A percentile compares a stretch with the other conserved stretches of the same genome.
Conservation (phyloP, 2,329 filamentous ascomycete genomes). For the Tolypocladium tundrense region DNA sequence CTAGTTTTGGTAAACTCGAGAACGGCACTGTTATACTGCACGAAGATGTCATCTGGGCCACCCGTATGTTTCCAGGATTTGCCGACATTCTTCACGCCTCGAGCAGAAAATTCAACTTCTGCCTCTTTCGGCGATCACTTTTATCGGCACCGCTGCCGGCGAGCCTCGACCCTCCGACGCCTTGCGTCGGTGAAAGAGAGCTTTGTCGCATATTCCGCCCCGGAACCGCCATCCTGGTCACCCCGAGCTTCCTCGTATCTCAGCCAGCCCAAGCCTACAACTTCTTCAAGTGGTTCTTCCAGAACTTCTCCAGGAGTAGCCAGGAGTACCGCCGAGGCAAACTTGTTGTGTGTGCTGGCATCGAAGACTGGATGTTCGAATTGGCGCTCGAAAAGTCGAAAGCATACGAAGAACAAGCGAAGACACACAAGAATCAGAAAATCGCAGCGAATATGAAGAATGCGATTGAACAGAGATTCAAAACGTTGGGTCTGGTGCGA, state of each 20-base stretch:
- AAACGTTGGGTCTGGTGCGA: constrained; percentile 11
- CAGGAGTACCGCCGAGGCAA: constrained; percentile 8
- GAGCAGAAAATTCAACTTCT: constrained; percentile 22
- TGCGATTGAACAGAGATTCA: constrained; percentile 10
- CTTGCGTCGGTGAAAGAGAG: constrained; percentile 10
- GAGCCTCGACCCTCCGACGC: constrained; percentile 1
- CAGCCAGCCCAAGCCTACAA: constrained; percentile 22
- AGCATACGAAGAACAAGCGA: background rate
- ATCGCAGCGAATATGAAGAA: background rate
- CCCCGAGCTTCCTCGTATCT: constrained; percentile 30
- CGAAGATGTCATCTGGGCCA: constrained; percentile 25
- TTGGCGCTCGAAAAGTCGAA: constrained; percentile 13
- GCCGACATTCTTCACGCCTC: constrained; percentile 18
- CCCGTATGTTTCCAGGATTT: constrained; percentile 30
- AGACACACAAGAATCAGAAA: background rate
- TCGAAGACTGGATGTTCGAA: constrained; percentile 18
- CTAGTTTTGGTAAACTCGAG: constrained; percentile 24
- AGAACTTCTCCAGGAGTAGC: constrained; percentile 9
- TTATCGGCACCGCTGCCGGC: constrained; percentile 8
- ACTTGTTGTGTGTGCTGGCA: constrained; percentile 18
- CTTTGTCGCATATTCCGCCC: constrained; percentile 19
- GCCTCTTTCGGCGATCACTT: constrained; percentile 27
- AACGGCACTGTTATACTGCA: constrained; percentile 32
- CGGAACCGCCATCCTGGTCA: constrained; percentile 25
- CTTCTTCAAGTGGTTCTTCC: constrained; percentile 25